phyloP scores from a whole-genome alignment of 2,329 filamentous ascomycete genomes.

The Sclerotinia minor region DNA sequence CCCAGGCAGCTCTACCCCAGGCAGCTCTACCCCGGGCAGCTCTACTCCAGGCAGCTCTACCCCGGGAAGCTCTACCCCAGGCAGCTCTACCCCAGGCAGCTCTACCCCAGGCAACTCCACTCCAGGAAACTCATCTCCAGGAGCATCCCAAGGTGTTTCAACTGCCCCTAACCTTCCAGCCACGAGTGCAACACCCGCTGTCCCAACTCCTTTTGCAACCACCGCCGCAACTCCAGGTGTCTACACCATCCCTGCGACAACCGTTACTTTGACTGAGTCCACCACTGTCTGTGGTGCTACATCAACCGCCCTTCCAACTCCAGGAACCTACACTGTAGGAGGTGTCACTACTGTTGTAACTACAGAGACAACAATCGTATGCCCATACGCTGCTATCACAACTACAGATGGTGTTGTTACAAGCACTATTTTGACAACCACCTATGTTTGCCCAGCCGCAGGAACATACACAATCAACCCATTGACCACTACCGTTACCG shows the following conservation, averaged over 20 bases:
- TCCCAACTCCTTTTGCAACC: conserved; percentile 52
- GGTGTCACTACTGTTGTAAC: conserved; percentile 71
- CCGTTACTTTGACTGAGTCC: conserved; percentile 64
- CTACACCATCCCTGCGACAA: conserved; percentile 75
- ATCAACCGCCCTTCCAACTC: conserved; percentile 59
- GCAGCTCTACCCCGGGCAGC: neutral
- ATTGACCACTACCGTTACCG: conserved; percentile 59
- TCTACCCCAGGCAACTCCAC: neutral
- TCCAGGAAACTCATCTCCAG: conserved; percentile 25
- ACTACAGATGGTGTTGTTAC: conserved; percentile 61
- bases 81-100: neutral
- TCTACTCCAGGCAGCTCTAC: too few species aligned
- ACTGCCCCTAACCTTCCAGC: conserved; percentile 21
- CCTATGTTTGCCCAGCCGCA: conserved; percentile 69
- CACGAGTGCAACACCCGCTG: conserved; percentile 42
- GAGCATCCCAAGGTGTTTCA: conserved; percentile 17
- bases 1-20: neutral
- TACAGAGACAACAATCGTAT: conserved; percentile 65
- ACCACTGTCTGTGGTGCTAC: conserved; percentile 67
- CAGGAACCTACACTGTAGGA: conserved; percentile 68
- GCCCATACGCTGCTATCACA: conserved; percentile 66
- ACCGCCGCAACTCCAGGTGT: conserved; percentile 65
- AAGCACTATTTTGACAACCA: conserved; percentile 67
- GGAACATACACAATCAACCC: conserved; percentile 77
- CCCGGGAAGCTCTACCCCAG: too few species aligned